Base-by-base conservation (phyloP, 805 yeast genomes). In the Metschnikowia aberdeeniae region DNA sequence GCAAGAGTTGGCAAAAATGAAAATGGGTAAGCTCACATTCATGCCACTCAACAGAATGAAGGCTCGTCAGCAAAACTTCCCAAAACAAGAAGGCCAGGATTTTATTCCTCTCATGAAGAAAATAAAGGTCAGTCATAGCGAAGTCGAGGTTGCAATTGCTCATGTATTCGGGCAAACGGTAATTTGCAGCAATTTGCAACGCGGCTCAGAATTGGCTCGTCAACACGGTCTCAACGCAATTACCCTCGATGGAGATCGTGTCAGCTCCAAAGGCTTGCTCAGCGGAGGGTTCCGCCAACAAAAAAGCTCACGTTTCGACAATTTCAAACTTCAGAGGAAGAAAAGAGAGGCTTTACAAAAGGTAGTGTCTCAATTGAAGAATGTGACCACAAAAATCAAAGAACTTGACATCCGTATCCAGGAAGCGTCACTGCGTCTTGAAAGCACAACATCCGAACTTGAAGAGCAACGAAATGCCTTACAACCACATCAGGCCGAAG, bases 171-270 rank as follows among this genome's bases (percentile, higher is more conserved):
- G 95, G 19, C 81, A 75, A 55, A 80, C 93, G 0, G 78, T 90
- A 34, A 90, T 93, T 1, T 83, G 90, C 43, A 75, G 78, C 46
- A 81, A 84, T 50, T 65, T 92, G 37, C 81, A 76, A 39, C 72
- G 74, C 27, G 95, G 95, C 3, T 72, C 82, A 2, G 83, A 81
- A 53, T 66, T 86, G 26, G 82, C 96, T 0, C 77, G 77, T 38
- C 63, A 68, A 8, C 77, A 72, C 60, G 77, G 78, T 27, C 65
- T 90, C 20, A 82, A 78, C 54, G 86, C 96, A 0, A 85, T 93
- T 12, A 93, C 99, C 0, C 67, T 92, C 13, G 95, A 88, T 62
- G 99, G 99, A 54, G 98, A 93, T 60, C 73, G 88, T 52, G 88
- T 88, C 40, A 95, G 88, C 55, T 81, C 80, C 38, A 79, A 74